phyloP scores from a whole-genome alignment of 2,329 filamentous ascomycete genomes.

The Colletotrichum sp. region DNA sequence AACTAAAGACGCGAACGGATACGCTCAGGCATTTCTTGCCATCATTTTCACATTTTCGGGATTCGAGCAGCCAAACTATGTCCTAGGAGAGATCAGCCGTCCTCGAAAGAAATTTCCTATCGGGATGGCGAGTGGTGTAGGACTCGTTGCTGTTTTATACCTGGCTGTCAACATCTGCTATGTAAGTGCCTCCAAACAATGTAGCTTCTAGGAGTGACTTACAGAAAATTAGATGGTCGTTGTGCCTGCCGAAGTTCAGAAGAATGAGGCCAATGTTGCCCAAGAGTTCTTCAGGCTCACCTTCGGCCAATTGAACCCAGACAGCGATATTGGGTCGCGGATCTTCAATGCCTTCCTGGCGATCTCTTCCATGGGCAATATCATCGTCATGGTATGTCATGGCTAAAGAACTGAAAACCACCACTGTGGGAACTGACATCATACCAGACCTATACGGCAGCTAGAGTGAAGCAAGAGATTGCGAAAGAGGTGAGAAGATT shows the following conservation, averaged over 20 bases:
- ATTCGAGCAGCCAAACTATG: slow-evolving; percentile 43
- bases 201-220: slow-evolving; percentile 16
- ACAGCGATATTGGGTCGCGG: slow-evolving; percentile 30
- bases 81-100: slow-evolving; percentile 34
- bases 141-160: slow-evolving; percentile 35
- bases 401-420: neutral
- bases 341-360: slow-evolving; percentile 56
- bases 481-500: slow-evolving; percentile 48
- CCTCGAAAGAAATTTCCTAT: slow-evolving; percentile 37
- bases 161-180: slow-evolving; percentile 42
- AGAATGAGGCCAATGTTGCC: slow-evolving; percentile 28
- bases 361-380: slow-evolving; percentile 59
- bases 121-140: slow-evolving; percentile 32
- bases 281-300: slow-evolving; percentile 38
- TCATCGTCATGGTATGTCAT: slow-evolving; percentile 50
- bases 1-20: slow-evolving; percentile 32
- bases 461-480: slow-evolving; percentile 64
- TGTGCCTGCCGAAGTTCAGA: slow-evolving; percentile 29
- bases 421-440: neutral
- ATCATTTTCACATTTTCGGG: slow-evolving; percentile 45
- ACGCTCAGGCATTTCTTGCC: slow-evolving; percentile 44
- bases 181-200: slow-evolving; percentile 22
- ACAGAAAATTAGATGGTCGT: slow-evolving; percentile 45
- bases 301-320: slow-evolving; percentile 29
- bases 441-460: slow-evolving; percentile 53